These are phyloP conservation scores for Pseudocercospora fijiensis DNA, from an alignment of 2,329 filamentous ascomycete genomes.

Conservation along the genomic window DNA sequence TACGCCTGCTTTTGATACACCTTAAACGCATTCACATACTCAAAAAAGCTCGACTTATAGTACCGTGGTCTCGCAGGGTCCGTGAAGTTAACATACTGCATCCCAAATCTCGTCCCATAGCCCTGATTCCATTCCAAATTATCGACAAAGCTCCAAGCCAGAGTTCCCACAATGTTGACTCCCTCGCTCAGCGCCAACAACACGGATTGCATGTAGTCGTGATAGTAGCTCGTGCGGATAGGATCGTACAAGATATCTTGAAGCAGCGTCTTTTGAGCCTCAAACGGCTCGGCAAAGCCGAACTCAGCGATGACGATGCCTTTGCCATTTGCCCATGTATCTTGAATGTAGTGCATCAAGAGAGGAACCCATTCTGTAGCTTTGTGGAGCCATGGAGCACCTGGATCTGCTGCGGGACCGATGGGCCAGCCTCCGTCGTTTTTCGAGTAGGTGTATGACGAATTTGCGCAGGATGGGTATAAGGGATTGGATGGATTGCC, in stretches of 20 bases:
- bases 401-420: slow-evolving; percentile 36
- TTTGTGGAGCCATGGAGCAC: slow-evolving; percentile 30
- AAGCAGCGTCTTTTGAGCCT: slow-evolving; percentile 35
- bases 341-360: slow-evolving; percentile 39
- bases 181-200: slow-evolving; percentile 39
- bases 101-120: slow-evolving; percentile 38
- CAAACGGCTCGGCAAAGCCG: slow-evolving; percentile 40
- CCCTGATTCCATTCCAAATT: slow-evolving; percentile 41
- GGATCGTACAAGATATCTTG: slow-evolving; percentile 37
- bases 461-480: slow-evolving; percentile 39
- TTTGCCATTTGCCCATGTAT: slow-evolving; percentile 26
- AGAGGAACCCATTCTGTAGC: slow-evolving; percentile 40
- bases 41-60: slow-evolving; percentile 42
- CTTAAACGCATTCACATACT: slow-evolving; percentile 39
- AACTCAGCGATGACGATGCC: slow-evolving; percentile 41
- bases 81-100: slow-evolving; percentile 41
- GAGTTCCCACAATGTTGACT: slow-evolving; percentile 37
- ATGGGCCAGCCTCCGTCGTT: slow-evolving; percentile 36
- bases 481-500: slow-evolving; percentile 36
- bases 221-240: slow-evolving; percentile 34
- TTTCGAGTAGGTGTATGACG: slow-evolving; percentile 36
- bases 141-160: slow-evolving; percentile 41
- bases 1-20: slow-evolving; percentile 25
- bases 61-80: slow-evolving; percentile 38
- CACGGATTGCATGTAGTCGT: slow-evolving; percentile 37